Evolutionary conservation across 371 early-diverging fungal species (phyloP).

Genomic region (Mucor indicus): DNA sequence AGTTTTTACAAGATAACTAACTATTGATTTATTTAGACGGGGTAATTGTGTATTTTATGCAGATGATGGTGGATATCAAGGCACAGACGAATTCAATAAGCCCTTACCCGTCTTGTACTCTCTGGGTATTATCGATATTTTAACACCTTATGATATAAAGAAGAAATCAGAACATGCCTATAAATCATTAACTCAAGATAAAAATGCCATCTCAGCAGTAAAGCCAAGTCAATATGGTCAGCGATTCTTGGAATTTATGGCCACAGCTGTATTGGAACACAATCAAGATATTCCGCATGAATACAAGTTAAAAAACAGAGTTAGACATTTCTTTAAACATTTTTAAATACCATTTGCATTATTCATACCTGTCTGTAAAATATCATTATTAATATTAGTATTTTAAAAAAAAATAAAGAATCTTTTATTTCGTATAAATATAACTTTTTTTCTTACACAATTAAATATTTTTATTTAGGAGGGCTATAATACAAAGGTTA

Average conservation of each 20-base stretch:
- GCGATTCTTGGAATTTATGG: conserved; percentile 90
- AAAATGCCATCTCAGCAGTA: conserved; percentile 87
- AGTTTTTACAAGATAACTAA: too few species aligned
- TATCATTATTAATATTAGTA: too few species aligned
- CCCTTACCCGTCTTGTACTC: conserved; percentile 81
- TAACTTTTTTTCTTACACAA: too few species aligned
- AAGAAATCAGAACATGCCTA: conserved; percentile 90
- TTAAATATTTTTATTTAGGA: conserved; percentile 24
- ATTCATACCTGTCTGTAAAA: too few species aligned
- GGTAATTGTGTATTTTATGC: conserved; percentile 79
- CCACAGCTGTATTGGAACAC: conserved; percentile 36
- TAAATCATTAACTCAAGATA: conserved; percentile 79
- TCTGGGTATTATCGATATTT: conserved; percentile 95
- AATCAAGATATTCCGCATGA: conserved; percentile 45
- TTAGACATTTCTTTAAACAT: conserved; percentile 9
- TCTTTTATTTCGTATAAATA: too few species aligned
- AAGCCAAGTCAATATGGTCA: conserved; percentile 83
- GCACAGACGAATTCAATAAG: conserved; percentile 73
- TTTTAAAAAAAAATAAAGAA: too few species aligned
- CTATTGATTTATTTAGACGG: conserved; percentile 39
- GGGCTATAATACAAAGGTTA: conserved; percentile 4
- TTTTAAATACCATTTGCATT: too few species aligned
- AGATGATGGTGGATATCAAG: conserved; percentile 89
- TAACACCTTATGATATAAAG: conserved; percentile 90
- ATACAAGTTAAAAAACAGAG: conserved; percentile 15